phyloP scores from a whole-genome alignment of 768 basidiomycete genomes.

The Russula compacta region DNA sequence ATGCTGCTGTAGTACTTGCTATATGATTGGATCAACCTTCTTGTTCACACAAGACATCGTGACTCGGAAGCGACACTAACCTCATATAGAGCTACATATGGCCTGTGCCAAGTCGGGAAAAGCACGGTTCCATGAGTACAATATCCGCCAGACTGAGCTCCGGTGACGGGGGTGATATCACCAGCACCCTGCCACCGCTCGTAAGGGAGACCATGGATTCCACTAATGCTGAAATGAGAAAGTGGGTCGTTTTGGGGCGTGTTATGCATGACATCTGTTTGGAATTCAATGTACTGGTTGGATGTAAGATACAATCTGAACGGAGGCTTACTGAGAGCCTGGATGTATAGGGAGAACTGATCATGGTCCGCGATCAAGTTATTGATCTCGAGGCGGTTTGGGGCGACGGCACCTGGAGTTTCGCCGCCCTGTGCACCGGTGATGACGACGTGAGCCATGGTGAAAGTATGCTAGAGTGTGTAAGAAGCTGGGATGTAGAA shows the following conservation, averaged over 20 bases:
- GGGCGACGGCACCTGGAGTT: background rate
- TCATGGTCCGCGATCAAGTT: too few relatives aligned
- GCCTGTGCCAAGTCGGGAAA: slow-evolving; percentile 49
- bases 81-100: slow-evolving; percentile 17
- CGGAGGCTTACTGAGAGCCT: background rate
- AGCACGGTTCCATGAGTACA: slow-evolving; percentile 44
- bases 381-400: too few relatives aligned
- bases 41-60: background rate
- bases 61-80: background rate
- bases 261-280: background rate
- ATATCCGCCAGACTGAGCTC: slow-evolving; percentile 34
- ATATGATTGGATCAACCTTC: background rate
- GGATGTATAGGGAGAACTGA: too few relatives aligned
- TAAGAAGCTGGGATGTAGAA: too few relatives aligned
- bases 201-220: slow-evolving; percentile 44
- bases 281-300: too few relatives aligned
- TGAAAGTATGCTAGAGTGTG: too few relatives aligned
- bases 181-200: slow-evolving; percentile 35
- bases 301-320: too few relatives aligned
- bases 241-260: slow-evolving; percentile 25
- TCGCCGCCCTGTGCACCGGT: too few relatives aligned
- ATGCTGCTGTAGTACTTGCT: slow-evolving; percentile 40
- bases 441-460: too few relatives aligned
- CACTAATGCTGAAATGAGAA: slow-evolving; percentile 39
- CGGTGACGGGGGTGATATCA: slow-evolving; percentile 20